Evolutionary conservation across 768 basidiomycete genomes (phyloP).

Genomic region (Trametes cubensis): DNA sequence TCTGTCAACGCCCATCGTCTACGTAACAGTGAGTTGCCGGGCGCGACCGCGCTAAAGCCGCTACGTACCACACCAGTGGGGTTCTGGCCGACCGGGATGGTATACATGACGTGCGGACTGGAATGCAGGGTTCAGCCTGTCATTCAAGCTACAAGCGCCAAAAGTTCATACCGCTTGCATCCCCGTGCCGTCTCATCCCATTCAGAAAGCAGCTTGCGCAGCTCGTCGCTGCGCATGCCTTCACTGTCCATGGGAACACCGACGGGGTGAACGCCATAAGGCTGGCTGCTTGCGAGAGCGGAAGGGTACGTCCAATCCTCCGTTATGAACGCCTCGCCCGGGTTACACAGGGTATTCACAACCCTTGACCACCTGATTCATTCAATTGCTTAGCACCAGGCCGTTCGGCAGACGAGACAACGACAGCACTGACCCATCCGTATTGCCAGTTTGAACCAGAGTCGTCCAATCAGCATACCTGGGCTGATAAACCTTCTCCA

Average conservation of each 20-base stretch:
- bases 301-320: conserved; percentile 81
- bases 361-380: conserved; percentile 54
- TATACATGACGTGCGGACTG: conserved; percentile 75
- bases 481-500: conserved; percentile 54
- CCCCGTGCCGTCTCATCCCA: conserved; percentile 68
- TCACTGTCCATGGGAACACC: conserved; percentile 68
- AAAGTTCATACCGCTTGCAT: conserved; percentile 51
- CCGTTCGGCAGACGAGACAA: neutral
- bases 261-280: conserved; percentile 48
- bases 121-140: conserved; percentile 7
- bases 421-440: conserved; percentile 50
- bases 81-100: conserved; percentile 83
- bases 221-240: conserved; percentile 65
- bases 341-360: conserved; percentile 63
- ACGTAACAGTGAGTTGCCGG: conserved; percentile 1
- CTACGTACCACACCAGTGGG: conserved; percentile 69
- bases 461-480: conserved; percentile 62
- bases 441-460: conserved; percentile 67
- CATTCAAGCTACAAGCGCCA: neutral
- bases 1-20: conserved; percentile 63
- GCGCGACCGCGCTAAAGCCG: neutral
- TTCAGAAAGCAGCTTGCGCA: conserved; percentile 58
- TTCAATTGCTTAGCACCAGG: neutral
- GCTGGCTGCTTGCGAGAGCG: conserved; percentile 42
- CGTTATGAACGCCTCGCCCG: conserved; percentile 59